Evolutionary conservation across 2,329 filamentous ascomycete genomes (phyloP).

Genomic region (Fusarium phyllophilum): DNA sequence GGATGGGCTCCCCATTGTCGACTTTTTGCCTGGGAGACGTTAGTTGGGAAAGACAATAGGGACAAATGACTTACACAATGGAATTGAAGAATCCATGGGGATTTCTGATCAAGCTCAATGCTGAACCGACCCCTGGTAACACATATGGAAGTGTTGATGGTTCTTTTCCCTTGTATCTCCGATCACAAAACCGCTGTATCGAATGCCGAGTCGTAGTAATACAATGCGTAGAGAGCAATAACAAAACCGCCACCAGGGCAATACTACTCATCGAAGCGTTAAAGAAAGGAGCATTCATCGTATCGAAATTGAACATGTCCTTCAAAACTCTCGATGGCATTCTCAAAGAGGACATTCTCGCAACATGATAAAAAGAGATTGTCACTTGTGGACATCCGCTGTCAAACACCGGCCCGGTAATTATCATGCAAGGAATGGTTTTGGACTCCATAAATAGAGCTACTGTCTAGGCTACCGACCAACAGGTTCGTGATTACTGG

Average conservation of each 20-base stretch:
- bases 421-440: constrained; percentile 7
- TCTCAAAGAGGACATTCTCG: constrained; percentile 7
- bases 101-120: constrained; percentile 28
- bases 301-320: constrained; percentile 11
- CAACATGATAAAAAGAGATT: neutral
- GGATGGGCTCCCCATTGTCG: constrained; percentile 28
- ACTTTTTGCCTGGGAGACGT: constrained; percentile 10
- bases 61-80: constrained; percentile 12
- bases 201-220: constrained; percentile 30
- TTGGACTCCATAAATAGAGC: neutral
- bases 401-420: neutral
- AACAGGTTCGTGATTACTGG: neutral
- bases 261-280: neutral
- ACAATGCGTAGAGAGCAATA: constrained; percentile 27
- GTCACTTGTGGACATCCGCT: neutral
- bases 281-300: neutral
- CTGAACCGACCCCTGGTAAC: constrained; percentile 29
- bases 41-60: neutral
- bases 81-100: constrained; percentile 35
- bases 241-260: constrained; percentile 2
- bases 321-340: constrained; percentile 3
- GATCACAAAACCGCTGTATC: constrained; percentile 19
- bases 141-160: constrained; percentile 32
- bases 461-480: neutral
- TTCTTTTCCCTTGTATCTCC: constrained; percentile 30